These are phyloP conservation scores for Inosperma sp. DNA, from an alignment of 768 basidiomycete species.

Conservation along the genomic window DNA sequence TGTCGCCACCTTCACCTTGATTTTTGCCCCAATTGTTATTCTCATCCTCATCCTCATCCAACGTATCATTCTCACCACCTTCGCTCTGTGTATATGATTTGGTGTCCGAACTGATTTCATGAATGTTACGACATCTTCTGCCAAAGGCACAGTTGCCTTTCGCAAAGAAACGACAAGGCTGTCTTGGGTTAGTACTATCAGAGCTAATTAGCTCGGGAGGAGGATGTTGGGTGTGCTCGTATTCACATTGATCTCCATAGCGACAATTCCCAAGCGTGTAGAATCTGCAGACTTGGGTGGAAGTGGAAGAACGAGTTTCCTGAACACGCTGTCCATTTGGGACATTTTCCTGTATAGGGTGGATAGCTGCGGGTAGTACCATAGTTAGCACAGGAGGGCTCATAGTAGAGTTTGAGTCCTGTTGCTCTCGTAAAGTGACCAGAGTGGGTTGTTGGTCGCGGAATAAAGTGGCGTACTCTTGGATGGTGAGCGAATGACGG, in stretches of 20 bases:
- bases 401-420: not conserved
- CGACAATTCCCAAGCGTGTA: conserved; percentile 36
- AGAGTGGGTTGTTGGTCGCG: conserved; percentile 35
- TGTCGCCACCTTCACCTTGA: not conserved
- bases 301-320: not conserved
- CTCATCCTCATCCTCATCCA: no score
- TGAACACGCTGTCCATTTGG: not conserved
- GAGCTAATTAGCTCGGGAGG: no score
- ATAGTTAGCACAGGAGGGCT: no score
- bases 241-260: conserved; percentile 37
- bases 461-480: conserved; percentile 38
- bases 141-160: conserved; percentile 20
- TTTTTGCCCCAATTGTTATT: no score
- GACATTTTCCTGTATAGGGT: not conserved
- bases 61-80: conserved; percentile 2
- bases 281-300: conserved; percentile 27
- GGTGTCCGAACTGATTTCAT: no score
- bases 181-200: no score
- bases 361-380: not conserved
- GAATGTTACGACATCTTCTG: conserved; percentile 22
- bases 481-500: conserved; percentile 37
- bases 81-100: no score
- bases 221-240: conserved; percentile 26
- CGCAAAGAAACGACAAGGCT: conserved; percentile 22
- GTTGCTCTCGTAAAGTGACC: conserved; percentile 16